Evolutionary conservation across 495 filamentous ascomycete species (phyloP).

Genomic region (Neurospora sp.): DNA sequence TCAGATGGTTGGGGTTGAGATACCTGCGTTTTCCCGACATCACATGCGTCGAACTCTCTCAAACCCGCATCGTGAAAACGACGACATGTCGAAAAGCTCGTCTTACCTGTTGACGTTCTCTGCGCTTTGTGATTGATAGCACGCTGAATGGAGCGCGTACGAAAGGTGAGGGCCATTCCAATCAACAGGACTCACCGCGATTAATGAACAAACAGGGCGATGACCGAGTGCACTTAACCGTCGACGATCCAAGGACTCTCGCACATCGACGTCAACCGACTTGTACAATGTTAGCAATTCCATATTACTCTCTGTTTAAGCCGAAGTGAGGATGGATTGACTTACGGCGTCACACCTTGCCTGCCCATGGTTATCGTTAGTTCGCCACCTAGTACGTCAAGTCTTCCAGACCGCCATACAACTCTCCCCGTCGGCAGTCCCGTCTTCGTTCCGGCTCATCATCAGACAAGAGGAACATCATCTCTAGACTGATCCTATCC

Average conservation of each 20-base stretch:
- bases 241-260: not conserved
- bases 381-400: not conserved
- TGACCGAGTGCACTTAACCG: not conserved
- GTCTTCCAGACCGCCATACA: not conserved
- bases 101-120: not conserved
- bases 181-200: not conserved
- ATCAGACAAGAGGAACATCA: not conserved
- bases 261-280: not conserved
- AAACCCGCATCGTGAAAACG: not conserved
- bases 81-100: not conserved
- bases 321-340: not conserved
- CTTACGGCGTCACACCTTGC: not conserved
- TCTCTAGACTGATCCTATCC: not conserved
- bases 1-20: not conserved
- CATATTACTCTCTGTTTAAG: not conserved
- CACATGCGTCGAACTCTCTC: too few relatives aligned
- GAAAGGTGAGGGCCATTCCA: not conserved
- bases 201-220: not conserved
- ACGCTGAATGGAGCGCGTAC: not conserved
- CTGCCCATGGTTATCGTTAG: not conserved
- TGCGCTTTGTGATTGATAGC: not conserved
- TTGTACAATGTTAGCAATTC: not conserved
- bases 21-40: too few relatives aligned
- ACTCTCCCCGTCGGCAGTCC: not conserved
- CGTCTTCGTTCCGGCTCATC: not conserved